Base-by-base conservation (phyloP, 1,284 basidiomycete genomes). In the Sanguinoderma infundibulare region DNA sequence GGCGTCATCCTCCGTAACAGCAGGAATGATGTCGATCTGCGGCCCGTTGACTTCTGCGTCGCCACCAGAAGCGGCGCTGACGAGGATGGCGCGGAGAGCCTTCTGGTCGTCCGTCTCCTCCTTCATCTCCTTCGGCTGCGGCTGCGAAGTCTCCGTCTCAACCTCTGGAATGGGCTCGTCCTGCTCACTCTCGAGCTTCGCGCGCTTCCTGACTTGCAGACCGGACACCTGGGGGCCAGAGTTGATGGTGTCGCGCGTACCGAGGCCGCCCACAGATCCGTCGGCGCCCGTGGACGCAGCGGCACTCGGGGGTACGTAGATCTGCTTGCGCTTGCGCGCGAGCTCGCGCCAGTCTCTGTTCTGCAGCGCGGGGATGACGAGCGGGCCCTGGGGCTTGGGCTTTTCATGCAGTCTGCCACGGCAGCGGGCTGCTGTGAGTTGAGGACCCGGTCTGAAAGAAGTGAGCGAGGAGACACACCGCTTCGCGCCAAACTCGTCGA, bases 321-420 rank as follows among this genome's bases (percentile, higher is more conserved):
- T 84, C 63, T 72, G 71, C 78, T 78, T 81, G 77, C 81, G 76
- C 75, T 83, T 86, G 50, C 87, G 81, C 12, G 91, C 91, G 9
- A 88, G 76, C 59, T 89, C 89, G 49, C 92, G 81, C 95, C 96
- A 98, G 73, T 98, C 95, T 36, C 86, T 84, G 71, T 98, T 96
- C 65, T 94, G 82, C 44, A 91, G 79, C 0, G 93, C 80, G 4
- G 94, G 89, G 53, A 98, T 98, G 34, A 96, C 86, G 12, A 97
- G 83, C 0, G 91, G 92, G 2, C 80, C 84, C 49, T 88, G 73
- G 28, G 83, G 75, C 63, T 81, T 83, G 57, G 77, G 80, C 53
- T 73, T 81, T 63, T 81, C 75, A 56, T 69, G 74, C 26, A 80
- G 68, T 62, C 84, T 87, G 72, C 53, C 61, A 68, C 59, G 51